Conservation (phyloP, 129 eudicot genomes). For the Artemisia argyi region DNA sequence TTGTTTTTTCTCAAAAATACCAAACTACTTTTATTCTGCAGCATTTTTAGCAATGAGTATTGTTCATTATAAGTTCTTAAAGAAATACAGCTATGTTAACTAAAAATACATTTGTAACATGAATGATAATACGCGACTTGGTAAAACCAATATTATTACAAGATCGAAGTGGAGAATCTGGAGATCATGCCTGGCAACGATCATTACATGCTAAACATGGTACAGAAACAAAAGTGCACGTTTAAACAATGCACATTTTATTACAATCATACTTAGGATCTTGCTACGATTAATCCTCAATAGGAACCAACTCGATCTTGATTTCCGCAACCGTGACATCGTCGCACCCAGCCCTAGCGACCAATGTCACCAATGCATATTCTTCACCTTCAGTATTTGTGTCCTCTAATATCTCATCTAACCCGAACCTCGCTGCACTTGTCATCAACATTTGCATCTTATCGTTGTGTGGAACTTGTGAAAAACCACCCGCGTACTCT, state of each 20-base stretch:
- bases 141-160: too few species aligned
- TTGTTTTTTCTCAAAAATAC: too few species aligned
- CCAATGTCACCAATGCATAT: constrained; percentile 41
- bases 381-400: constrained; percentile 39
- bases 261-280: background rate
- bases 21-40: too few species aligned
- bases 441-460: constrained; percentile 21
- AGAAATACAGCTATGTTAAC: too few species aligned
- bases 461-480: constrained; percentile 36
- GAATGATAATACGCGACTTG: too few species aligned
- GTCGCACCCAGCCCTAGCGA: constrained; percentile 38
- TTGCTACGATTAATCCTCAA: background rate
- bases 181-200: background rate
- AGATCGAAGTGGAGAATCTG: background rate
- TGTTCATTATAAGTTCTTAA: too few species aligned
- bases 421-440: constrained; percentile 30
- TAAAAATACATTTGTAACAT: too few species aligned
- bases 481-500: constrained; percentile 65
- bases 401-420: constrained; percentile 57
- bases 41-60: too few species aligned
- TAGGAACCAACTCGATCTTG: constrained; percentile 38
- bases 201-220: background rate
- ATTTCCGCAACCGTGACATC: constrained; percentile 42
- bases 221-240: background rate
- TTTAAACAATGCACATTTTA: background rate